Evolutionary conservation across 2,329 filamentous ascomycete species (phyloP).

Genomic region (Trichoderma sp.): DNA sequence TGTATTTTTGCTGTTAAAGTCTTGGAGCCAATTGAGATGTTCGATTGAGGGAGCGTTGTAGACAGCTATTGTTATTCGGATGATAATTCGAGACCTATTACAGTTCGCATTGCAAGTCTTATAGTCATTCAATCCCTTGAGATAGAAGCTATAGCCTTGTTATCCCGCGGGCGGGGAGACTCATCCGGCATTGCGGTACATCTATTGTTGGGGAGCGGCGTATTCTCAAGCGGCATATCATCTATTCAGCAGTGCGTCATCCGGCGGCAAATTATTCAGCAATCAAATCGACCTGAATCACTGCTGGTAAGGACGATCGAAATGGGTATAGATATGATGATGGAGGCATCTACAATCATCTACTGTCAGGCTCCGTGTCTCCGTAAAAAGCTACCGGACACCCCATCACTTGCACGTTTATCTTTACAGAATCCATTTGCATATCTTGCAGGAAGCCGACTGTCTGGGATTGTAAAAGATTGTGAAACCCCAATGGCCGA

Average conservation of each 20-base stretch:
- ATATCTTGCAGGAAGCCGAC: background rate
- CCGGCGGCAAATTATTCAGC: background rate
- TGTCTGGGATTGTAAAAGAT: rapidly evolving
- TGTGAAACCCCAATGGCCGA: background rate
- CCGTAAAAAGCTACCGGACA: background rate
- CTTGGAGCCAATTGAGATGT: background rate
- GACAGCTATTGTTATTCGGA: background rate
- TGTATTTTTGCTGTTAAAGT: background rate
- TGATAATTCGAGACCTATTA: background rate
- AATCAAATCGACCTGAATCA: background rate
- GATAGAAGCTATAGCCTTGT: background rate
- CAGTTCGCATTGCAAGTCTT: background rate
- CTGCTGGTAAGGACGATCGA: too few relatives aligned
- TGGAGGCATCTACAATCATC: background rate
- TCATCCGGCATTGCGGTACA: background rate
- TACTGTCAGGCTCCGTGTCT: background rate
- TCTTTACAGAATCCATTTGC: background rate
- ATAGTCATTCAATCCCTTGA: background rate
- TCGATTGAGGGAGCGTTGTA: background rate
- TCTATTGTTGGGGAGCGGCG: background rate
- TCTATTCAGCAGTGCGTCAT: background rate
- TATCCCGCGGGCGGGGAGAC: background rate
- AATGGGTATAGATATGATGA: background rate
- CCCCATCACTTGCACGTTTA: background rate
- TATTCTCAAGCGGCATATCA: background rate